Conservation (phyloP, 495 filamentous ascomycete genomes). For the Xylaria venustula region DNA sequence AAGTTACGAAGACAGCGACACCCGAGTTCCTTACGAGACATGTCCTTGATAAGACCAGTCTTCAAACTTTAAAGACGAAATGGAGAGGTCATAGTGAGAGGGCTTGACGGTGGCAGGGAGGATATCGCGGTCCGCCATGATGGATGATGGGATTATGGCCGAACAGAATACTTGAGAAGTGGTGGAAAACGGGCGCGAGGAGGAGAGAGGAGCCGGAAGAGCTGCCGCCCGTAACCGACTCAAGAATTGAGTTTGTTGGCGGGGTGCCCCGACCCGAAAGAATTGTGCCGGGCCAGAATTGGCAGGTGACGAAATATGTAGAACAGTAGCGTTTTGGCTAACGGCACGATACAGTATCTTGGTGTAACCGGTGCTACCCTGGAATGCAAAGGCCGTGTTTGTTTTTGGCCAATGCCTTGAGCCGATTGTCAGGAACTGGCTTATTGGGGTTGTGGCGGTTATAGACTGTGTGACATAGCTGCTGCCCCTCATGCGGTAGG, state of each 20-base stretch:
- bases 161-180: conserved; percentile 24
- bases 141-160: conserved; percentile 33
- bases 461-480: not conserved
- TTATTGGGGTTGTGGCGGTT: not conserved
- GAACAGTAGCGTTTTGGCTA: not conserved
- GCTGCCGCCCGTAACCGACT: conserved; percentile 6
- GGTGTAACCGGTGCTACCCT: not conserved
- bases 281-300: conserved; percentile 16
- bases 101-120: conserved; percentile 71
- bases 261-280: conserved; percentile 1
- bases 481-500: conserved; percentile 21
- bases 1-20: conserved; percentile 6
- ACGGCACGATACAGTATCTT: not conserved
- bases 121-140: conserved; percentile 54
- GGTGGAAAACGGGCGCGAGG: conserved; percentile 24
- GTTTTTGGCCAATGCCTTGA: not conserved
- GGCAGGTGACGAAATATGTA: conserved; percentile 26
- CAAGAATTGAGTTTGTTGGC: not conserved
- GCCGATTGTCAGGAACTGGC: not conserved
- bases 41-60: conserved; percentile 81
- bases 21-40: conserved; percentile 56
- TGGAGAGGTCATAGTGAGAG: conserved; percentile 77
- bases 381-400: not conserved
- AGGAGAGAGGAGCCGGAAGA: not conserved
- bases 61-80: conserved; percentile 74